phyloP scores from a whole-genome alignment of 108 stramenopile species.

The Cyclotella sp. region DNA sequence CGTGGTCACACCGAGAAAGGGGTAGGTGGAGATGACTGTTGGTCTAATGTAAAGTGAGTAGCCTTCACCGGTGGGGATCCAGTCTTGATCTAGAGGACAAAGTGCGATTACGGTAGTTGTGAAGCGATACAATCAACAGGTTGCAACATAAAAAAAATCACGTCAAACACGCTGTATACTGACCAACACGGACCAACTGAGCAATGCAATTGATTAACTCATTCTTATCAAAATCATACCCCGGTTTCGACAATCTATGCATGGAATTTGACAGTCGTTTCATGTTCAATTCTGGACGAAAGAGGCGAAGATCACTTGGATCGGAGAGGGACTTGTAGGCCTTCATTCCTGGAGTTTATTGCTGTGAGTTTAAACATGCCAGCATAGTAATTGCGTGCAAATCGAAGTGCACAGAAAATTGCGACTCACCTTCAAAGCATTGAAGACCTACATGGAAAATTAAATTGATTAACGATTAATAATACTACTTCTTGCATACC shows the following conservation, averaged over 20 bases:
- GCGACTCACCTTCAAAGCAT: constrained; percentile 90
- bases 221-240: constrained; percentile 76
- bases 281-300: constrained; percentile 94
- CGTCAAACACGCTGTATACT: constrained; percentile 7
- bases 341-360: constrained; percentile 67
- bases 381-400: neutral
- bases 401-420: neutral
- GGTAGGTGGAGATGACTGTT: constrained; percentile 92
- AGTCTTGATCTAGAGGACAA: constrained; percentile 65
- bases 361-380: neutral
- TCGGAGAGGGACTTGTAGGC: constrained; percentile 71
- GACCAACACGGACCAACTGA: constrained; percentile 66
- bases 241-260: constrained; percentile 80
- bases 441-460: constrained; percentile 54
- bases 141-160: neutral
- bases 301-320: constrained; percentile 67
- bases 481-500: no score
- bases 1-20: constrained; percentile 80
- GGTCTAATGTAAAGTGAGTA: constrained; percentile 97
- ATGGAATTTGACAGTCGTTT: constrained; percentile 81
- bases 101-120: no score
- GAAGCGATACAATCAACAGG: neutral
- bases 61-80: constrained; percentile 95
- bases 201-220: constrained; percentile 84
- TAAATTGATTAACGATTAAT: neutral